These are phyloP conservation scores for Centella asiatica DNA, from an alignment of 129 eudicot species.

Conservation along the genomic window DNA sequence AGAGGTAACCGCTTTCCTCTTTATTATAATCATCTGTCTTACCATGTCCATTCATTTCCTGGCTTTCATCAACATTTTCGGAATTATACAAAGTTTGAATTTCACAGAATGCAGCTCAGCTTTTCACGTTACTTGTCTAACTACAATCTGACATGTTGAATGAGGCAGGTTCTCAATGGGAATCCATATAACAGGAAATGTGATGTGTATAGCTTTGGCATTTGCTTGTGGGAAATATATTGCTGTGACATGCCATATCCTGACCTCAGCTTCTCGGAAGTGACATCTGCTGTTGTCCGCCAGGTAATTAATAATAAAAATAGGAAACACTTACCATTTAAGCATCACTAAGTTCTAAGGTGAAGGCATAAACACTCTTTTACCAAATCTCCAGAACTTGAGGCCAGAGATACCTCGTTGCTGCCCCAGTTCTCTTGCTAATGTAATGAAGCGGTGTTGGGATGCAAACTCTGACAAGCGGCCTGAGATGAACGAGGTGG, in stretches of 20 bases:
- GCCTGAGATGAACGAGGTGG: constrained; percentile 89
- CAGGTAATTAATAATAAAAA: constrained; percentile 33
- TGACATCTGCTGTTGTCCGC: constrained; percentile 87
- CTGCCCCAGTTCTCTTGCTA: constrained; percentile 76
- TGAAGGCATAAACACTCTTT: neutral
- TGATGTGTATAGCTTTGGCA: constrained; percentile 86
- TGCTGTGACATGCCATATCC: constrained; percentile 99
- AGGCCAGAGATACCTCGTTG: constrained; percentile 97
- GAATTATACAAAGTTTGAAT: neutral
- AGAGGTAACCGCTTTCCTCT: constrained; percentile 34
- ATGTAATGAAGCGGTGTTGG: constrained; percentile 87
- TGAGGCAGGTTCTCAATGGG: constrained; percentile 65
- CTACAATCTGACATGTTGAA: constrained; percentile 7
- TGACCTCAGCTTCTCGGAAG: constrained; percentile 88
- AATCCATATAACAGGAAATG: constrained; percentile 78
- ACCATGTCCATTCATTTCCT: neutral
- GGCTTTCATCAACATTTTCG: too few species aligned
- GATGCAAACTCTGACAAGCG: constrained; percentile 80
- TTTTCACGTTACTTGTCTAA: neutral
- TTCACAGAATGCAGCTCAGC: neutral
- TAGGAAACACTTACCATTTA: neutral
- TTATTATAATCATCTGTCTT: neutral
- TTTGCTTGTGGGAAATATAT: constrained; percentile 89
- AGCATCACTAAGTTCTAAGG: neutral
- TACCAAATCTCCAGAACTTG: constrained; percentile 40